Base-by-base conservation (phyloP, 106 monocot species). In the Chionographis japonica region DNA sequence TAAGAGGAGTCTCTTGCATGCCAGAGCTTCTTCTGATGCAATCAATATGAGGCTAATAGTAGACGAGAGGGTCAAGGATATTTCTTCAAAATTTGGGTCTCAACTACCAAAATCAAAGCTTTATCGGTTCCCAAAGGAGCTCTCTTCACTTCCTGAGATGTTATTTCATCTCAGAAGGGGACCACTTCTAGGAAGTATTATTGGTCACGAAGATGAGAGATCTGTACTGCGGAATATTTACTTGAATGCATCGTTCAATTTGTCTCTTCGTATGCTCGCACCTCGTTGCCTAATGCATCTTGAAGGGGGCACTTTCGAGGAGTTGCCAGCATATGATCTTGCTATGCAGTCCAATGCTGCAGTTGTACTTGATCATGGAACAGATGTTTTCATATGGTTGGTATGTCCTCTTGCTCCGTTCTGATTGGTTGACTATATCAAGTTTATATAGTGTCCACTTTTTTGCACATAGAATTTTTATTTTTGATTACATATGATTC, bases 131-230 rank as follows among this genome's bases (percentile, higher is more conserved):
- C 93, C 98, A 57, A 93, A 85, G 67, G 93, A 90, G 75, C 63
- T 98, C 19, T 80, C 75, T 13, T 76, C 72, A 49, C 71, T 98
- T 37, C 98, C 98, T 43, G 98, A 90, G 75, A 80, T 81, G 56
- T 80, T 98, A 27, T 93, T 93, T 75, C 98, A 98, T 90, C 83
- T 98, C 11, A 78, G 85, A 76, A 82, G 93, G 66, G 98, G 98
- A 52, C 98, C 98, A 1, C 87, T 98, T 16, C 68, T 98, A 70
- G 98, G 98, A 49, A 88, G 71, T 62, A 93, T 98, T 70, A 52
- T 98, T 64, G 87, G 93, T 20, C 98, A 98, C 75, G 92, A 98
- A 77, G 98, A 98, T 81, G 98, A 98, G 72, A 90, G 98, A 81
- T 85, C 93, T 69, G 87, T 98, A 35, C 72, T 98, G 54, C 88